Evolutionary conservation across 352 stramenopile species (phyloP), one percentile per base, ranked within the genome.

Genomic region (Poterioochromonas sp.): DNA sequence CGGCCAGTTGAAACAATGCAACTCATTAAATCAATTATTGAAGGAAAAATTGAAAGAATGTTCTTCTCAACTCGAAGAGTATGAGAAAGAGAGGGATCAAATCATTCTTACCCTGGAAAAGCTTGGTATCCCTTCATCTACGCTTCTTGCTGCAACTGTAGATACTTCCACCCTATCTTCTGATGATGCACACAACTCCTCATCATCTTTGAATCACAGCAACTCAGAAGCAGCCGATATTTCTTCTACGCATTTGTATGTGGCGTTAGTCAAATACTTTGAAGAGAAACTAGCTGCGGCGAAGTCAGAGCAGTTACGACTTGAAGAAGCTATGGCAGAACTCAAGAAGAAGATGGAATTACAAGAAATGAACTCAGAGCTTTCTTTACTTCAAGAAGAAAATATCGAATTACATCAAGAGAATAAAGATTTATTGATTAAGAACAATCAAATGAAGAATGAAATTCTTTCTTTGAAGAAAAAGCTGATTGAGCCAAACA

Each of bases 1-100:
- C 40, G 37, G 39, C n/a, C 65, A 74, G 29, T 54, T 53, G 2
- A 8, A n/a, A 1, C 39, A 39, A 51, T 53, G 34, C 3, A 1
- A 54, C 0, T 18, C 5, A 37, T 3, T 74, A 22, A 40, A 8
- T 74, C 3, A 8, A 3, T 58, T 35, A 26, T 54, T 74, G 65
- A 74, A 74, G n/a, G 41, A 54, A 3, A 74, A 74, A 39, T n/a
- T 74, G 1, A 74, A 54, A 39, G 65, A 74, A n/a, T 74, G 65
- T 35, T 74, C 65, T 3, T 29, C 0, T 18, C 65, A 74, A 37
- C 29, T 74, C 3, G 5, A 74, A n/a, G 65, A 74, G 1, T 74
- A 74, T 39, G 65, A 74, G 41, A 54, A 54, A 39, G 65, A 74
- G n/a, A 29, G 41, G 1, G 3, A n/a, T 1, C 37, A 34, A n/a